Evolutionary conservation across 225 moss, liverwort and hornwort species (phyloP).

Genomic region (Thuidium tamariscinum): DNA sequence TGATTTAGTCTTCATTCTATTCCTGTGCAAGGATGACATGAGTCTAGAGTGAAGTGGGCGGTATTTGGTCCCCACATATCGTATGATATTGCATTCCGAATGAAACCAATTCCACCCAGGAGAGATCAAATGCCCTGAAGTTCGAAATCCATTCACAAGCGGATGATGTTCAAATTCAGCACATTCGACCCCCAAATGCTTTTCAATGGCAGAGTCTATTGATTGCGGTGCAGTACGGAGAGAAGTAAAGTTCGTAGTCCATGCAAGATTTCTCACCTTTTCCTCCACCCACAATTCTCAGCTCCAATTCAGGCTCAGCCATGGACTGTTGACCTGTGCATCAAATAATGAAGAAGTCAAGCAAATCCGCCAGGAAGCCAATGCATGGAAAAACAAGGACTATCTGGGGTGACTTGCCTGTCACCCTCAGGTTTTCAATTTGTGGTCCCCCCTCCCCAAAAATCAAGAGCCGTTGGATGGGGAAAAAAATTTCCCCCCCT

Average conservation of each 20-base stretch:
- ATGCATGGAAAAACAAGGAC: background rate
- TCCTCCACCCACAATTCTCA: background rate
- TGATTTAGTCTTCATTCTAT: no score
- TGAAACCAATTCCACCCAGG: background rate
- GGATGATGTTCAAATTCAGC: background rate
- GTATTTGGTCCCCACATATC: no score
- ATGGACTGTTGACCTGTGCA: background rate
- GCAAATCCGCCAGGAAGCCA: background rate
- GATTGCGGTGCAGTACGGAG: background rate
- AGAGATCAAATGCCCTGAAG: background rate
- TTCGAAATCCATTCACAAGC: background rate
- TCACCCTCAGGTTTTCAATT: no score
- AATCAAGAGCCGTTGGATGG: no score
- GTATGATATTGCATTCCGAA: background rate
- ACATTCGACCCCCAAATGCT: background rate
- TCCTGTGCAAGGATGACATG: no score
- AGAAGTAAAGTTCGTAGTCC: fast-evolving
- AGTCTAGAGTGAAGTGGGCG: no score
- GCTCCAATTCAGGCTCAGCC: background rate
- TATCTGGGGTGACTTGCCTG: no score
- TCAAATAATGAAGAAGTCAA: background rate
- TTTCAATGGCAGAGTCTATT: background rate
- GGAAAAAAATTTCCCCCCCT: no score
- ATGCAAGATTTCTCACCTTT: background rate
- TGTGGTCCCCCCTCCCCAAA: no score